These are phyloP conservation scores for Solanum dulcamara DNA, from an alignment of 257 asterid species.

Conservation along the genomic window DNA sequence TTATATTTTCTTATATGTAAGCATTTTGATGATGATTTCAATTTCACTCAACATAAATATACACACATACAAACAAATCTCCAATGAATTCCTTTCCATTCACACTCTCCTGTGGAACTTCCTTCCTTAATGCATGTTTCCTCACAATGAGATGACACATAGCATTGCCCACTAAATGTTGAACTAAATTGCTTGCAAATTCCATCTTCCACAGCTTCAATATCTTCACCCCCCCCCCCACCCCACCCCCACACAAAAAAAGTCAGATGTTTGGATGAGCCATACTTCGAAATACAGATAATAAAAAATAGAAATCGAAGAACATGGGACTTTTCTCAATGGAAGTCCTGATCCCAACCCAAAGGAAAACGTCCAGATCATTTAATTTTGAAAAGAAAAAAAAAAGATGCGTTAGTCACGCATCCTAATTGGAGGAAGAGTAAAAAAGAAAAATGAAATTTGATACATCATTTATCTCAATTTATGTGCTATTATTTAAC, in stretches of 20 bases:
- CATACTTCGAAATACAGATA: no score
- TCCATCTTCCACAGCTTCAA: neutral
- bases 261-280: no score
- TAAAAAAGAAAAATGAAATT: neutral
- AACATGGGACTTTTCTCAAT: no score
- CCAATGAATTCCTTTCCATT: neutral
- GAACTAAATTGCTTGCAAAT: neutral
- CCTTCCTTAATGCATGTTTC: neutral
- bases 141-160: neutral
- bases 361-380: no score
- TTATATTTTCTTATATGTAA: neutral
- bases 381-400: no score
- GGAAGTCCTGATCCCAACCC: no score
- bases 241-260: neutral
- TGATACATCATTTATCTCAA: neutral
- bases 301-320: no score
- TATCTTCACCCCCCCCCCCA: no score
- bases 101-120: neutral
- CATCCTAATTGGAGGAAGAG: no score
- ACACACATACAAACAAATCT: neutral
- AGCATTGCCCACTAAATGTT: neutral
- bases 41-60: neutral
- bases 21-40: neutral
- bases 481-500: neutral
- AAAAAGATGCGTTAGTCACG: no score